phyloP scores from a whole-genome alignment of 805 yeast species.

The Suhomyces sp. region DNA sequence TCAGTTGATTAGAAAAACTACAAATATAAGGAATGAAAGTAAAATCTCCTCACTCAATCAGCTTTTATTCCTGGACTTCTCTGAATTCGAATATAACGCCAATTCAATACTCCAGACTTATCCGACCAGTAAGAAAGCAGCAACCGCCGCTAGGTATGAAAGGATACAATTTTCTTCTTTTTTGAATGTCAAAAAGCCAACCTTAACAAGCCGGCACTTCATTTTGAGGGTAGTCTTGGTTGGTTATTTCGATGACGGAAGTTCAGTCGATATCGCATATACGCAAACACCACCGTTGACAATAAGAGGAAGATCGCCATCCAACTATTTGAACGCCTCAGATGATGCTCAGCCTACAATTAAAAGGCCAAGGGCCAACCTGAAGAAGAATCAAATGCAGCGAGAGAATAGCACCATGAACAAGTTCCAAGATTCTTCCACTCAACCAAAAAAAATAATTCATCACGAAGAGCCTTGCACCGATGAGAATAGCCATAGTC shows the following conservation, averaged over 20 bases:
- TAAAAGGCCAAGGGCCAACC: background rate
- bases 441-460: background rate
- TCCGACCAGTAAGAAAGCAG: constrained; percentile 1
- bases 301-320: constrained; percentile 65
- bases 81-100: background rate
- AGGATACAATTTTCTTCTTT: constrained; percentile 20
- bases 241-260: constrained; percentile 12
- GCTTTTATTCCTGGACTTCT: constrained; percentile 14
- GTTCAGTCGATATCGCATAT: constrained; percentile 14
- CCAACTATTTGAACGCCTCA: constrained; percentile 40
- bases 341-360: background rate
- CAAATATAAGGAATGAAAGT: constrained; percentile 21
- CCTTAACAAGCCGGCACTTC: constrained; percentile 12
- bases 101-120: constrained; percentile 8
- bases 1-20: constrained; percentile 15
- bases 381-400: background rate
- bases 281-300: constrained; percentile 56
- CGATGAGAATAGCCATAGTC: background rate
- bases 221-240: constrained; percentile 15
- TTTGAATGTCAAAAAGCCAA: constrained; percentile 1
- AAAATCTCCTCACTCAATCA: constrained; percentile 17
- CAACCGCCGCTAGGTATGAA: constrained; percentile 22
- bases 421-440: background rate
- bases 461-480: background rate
- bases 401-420: background rate